Percentiles rank a stretch among this genome's conserved stretches.
These are phyloP conservation scores for Gilbertella persicaria DNA, from an alignment of 371 early-diverging fungal genomes.

Conservation along the genomic window DNA sequence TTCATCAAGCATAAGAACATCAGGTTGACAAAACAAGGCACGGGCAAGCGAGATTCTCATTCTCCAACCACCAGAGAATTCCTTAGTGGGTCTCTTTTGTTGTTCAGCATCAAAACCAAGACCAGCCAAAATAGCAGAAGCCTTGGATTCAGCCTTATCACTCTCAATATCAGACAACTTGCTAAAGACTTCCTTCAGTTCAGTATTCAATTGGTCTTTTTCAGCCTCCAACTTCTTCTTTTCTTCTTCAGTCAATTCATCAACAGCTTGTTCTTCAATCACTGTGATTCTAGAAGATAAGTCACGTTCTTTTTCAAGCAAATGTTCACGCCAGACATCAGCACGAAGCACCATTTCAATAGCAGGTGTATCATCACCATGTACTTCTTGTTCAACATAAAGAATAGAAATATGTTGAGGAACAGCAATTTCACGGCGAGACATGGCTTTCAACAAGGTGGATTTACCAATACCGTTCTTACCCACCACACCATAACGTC, in stretches of 20 bases:
- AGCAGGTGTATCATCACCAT: conserved; percentile 87
- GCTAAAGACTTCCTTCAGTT: conserved; percentile 80
- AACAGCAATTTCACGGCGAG: conserved; percentile 85
- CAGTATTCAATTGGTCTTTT: conserved; percentile 62
- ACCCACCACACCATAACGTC: conserved; percentile 96
- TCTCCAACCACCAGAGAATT: conserved; percentile 96
- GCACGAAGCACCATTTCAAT: conserved; percentile 90
- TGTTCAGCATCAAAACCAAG: conserved; percentile 89
- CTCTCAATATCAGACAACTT: conserved; percentile 93
- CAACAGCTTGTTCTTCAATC: conserved; percentile 36
- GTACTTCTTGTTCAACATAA: conserved; percentile 97
- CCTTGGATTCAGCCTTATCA: conserved; percentile 93
- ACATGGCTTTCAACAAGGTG: conserved; percentile 92
- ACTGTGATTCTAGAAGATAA: conserved; percentile 46
- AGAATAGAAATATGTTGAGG: conserved; percentile 90
- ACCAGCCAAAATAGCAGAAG: conserved; percentile 91
- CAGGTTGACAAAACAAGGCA: conserved; percentile 95
- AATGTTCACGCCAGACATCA: conserved; percentile 91
- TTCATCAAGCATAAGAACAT: conserved; percentile 98
- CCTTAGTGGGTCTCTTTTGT: conserved; percentile 80
- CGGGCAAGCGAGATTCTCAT: conserved; percentile 96
- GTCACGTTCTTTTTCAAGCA: conserved; percentile 83
- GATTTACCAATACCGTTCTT: conserved; percentile 99
- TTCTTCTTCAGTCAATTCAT: conserved; percentile 50
- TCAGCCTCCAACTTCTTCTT: conserved; percentile 67